Evolutionary conservation across 2,329 filamentous ascomycete genomes (phyloP), one percentile per base, ranked within the genome.

Genomic region (Colletotrichum chrysophilum): DNA sequence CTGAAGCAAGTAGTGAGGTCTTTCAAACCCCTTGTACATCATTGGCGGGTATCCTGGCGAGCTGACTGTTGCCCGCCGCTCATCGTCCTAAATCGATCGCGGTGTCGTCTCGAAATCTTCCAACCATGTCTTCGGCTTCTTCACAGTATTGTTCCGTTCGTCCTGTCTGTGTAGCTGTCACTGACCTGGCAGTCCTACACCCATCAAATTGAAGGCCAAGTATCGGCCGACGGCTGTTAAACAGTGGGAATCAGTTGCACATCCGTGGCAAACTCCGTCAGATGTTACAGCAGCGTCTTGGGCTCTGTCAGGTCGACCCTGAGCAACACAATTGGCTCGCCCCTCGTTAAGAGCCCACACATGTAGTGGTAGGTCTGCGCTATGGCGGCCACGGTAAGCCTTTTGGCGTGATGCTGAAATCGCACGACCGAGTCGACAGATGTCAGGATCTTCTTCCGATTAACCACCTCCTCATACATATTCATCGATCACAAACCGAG

Each of bases 311-410:
- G 82, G 62, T 82, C 72, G 12, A 87, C 75, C 61, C 81, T 83
- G n/a, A 89, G 82, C 72, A 88, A 88, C 34, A 88, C 83, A 62
- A 84, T 85, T 4, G 83, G 82, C 78, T 89, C 84, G 26, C 85
- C 85, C 2, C 24, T 89, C 18, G 81, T 84, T 48, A 89, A 70
- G 30, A 83, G 81, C 14, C 87, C 83, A 75, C 87, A 88, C 71
- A 90, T 90, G 79, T 89, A 89, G 43, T 87, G 83, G 77, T 87
- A 90, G 1, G 84, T 85, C 79, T 90, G 85, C 6, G 86, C 86
- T 48, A 90, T 79, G 14, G 87, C 84, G 28, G 87, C 84, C 10
- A 84, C 82, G 0, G 85, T 80, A 7, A 87, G 81, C 74, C 79
- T 83, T 68, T 85, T 83, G 21, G 83, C 83, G 38, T 83, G 76